Base-by-base conservation (phyloP, 1,139 yeast species). In the Yamadazyma triangularis region DNA sequence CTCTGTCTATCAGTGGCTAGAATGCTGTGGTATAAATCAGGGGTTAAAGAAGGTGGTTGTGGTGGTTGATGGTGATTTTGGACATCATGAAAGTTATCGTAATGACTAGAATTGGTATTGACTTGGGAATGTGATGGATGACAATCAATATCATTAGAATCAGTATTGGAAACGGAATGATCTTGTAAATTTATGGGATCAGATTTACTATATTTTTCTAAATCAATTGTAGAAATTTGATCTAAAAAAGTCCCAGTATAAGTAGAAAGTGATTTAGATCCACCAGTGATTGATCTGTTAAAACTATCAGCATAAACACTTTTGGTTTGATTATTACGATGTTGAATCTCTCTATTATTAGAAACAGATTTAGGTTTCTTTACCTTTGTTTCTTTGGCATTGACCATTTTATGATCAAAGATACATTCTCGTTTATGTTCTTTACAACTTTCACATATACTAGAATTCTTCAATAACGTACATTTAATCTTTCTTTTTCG, bases 401-500 rank as follows among this genome's bases (percentile, higher is more conserved):
- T 26, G 6, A 42, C 32, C 8, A 28, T 31, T 23, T 48, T 50
- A 33, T 50, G 56, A 24, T 39, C 54, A 28, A 48, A 50, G 1
- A 40, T 25, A 35, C 54, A 50, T 28, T 40, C 42, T 15, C 40
- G 28, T 13, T 36, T 30, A 26, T 44, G 46, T 13, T 34, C 35
- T 26, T 35, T 39, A 32, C 54, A 50, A 19, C 30, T 40, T 19
- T 44, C 50, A 36, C 56, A 50, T 2, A 32, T 30, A n/a, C 23
- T 35, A 14, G 32, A 27, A 14, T 33, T 35, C 3, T 24, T 20
- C 3, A 28, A 18, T 4, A 40, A 34, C 4, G 40, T 44, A 34
- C 56, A 50, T 36, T 46, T 49, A 14, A 45, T 46, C 34, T 50
- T 50, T 2, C 54, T 24, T 23, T 36, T 41, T 14, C 52, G 28